Conservation (phyloP, 2,329 filamentous ascomycete species). For the Ophiostoma australiae region DNA sequence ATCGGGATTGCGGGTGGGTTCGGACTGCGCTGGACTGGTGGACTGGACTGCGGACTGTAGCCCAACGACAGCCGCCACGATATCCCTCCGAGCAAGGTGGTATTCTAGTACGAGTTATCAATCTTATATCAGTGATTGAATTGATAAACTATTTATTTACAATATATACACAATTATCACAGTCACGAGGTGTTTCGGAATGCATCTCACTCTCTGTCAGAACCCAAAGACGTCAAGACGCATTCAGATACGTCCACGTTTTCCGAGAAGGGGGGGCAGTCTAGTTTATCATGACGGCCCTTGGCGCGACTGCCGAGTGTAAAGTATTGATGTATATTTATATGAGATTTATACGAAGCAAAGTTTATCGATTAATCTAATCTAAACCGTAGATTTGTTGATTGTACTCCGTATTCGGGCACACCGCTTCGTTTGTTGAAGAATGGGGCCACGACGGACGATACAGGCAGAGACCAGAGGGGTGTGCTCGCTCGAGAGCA, state of each 20-base stretch:
- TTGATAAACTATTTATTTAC: background rate
- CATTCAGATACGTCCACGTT: constrained; percentile 11
- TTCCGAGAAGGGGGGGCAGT: background rate
- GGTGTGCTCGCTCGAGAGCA: background rate
- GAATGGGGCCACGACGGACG: constrained; percentile 5
- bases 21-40: background rate
- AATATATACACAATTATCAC: no score
- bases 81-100: background rate
- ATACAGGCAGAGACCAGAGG: background rate
- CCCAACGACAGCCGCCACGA: background rate
- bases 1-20: background rate
- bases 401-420: background rate
- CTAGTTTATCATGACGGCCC: background rate
- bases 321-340: background rate
- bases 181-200: constrained; percentile 8
- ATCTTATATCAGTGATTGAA: background rate
- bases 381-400: background rate
- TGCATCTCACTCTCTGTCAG: background rate
- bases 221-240: background rate
- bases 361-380: no score
- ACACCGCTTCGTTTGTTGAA: constrained; percentile 8
- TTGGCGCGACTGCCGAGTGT: constrained; percentile 12
- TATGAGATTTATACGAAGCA: background rate
- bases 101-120: background rate
- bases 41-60: background rate